phyloP scores from a whole-genome alignment of 2,329 filamentous ascomycete species.

The Scytalidium sp. region DNA sequence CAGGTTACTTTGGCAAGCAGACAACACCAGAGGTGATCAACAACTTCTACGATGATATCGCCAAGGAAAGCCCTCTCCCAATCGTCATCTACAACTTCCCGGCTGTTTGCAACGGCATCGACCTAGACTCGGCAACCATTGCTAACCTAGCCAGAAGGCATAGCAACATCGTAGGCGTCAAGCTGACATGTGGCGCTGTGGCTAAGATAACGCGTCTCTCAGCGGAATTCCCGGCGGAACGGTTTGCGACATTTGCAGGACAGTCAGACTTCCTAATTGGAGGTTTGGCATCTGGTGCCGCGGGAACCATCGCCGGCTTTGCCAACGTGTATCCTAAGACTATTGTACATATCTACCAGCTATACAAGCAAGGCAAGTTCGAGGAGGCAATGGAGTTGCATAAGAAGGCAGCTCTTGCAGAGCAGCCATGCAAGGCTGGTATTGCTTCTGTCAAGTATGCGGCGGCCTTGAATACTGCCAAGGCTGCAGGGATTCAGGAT shows the following conservation, averaged over 20 bases:
- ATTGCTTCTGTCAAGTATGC: slow-evolving; percentile 55
- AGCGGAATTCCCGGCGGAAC: slow-evolving; percentile 37
- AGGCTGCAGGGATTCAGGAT: slow-evolving; percentile 45
- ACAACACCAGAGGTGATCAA: slow-evolving; percentile 43
- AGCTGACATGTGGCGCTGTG: slow-evolving; percentile 52
- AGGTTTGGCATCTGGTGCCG: slow-evolving; percentile 48
- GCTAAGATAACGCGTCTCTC: slow-evolving; percentile 51
- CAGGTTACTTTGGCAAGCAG: slow-evolving; percentile 48
- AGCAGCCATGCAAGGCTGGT: slow-evolving; percentile 49
- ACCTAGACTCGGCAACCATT: slow-evolving; percentile 51
- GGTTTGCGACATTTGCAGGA: slow-evolving; percentile 56
- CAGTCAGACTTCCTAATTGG: slow-evolving; percentile 57
- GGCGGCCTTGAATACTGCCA: slow-evolving; percentile 46
- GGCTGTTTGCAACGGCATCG: slow-evolving; percentile 50
- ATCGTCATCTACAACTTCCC: slow-evolving; percentile 54
- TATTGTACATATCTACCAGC: slow-evolving; percentile 43
- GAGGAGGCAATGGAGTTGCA: slow-evolving; percentile 50
- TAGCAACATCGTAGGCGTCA: slow-evolving; percentile 51
- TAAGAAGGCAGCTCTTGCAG: slow-evolving; percentile 47
- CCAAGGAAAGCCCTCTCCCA: slow-evolving; percentile 37
- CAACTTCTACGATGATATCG: slow-evolving; percentile 44
- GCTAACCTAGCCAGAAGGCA: slow-evolving; percentile 40
- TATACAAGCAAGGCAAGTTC: slow-evolving; percentile 44
- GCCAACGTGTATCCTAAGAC: slow-evolving; percentile 54
- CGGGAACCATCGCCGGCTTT: slow-evolving; percentile 56